phyloP scores from a whole-genome alignment of 768 basidiomycete genomes.

The Lepiota venenata region DNA sequence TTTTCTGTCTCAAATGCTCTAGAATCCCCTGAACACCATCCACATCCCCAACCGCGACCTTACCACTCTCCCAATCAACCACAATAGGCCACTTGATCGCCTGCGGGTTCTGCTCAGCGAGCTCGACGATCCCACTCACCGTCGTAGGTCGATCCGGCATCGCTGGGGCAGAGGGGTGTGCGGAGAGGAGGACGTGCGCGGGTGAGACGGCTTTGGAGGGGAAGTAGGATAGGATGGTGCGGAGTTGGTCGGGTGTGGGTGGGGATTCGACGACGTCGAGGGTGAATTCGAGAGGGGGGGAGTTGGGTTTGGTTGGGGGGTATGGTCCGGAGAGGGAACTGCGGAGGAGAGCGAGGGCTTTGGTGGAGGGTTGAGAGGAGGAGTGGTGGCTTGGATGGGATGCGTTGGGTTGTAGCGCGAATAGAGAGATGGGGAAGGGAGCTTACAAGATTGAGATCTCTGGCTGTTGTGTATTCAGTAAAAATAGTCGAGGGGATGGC shows the following conservation, averaged over 20 bases:
- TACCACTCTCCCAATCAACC: constrained; percentile 71
- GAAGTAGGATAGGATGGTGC: constrained; percentile 63
- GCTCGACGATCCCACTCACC: constrained; percentile 40
- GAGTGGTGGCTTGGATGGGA: constrained; percentile 55
- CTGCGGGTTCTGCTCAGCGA: constrained; percentile 53
- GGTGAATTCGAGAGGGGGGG: constrained; percentile 60
- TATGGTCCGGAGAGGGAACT: constrained; percentile 59
- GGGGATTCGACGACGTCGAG: constrained; percentile 67
- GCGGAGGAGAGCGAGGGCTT: constrained; percentile 58
- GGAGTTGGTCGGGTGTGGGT: constrained; percentile 67
- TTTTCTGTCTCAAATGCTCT: constrained; percentile 58
- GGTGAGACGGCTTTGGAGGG: constrained; percentile 36
- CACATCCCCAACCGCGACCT: constrained; percentile 61
- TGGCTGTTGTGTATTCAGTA: constrained; percentile 29
- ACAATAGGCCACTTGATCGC: constrained; percentile 79
- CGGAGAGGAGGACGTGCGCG: constrained; percentile 50
- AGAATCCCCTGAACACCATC: constrained; percentile 68
- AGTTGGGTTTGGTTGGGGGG: constrained; percentile 44
- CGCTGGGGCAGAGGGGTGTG: constrained; percentile 49
- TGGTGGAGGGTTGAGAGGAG: constrained; percentile 58
- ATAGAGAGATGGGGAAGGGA: too few relatives aligned
- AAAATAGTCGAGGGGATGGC: too few relatives aligned
- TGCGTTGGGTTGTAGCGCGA: too few relatives aligned
- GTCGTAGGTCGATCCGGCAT: constrained; percentile 36
- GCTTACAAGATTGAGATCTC: constrained; percentile 68